phyloP scores from a whole-genome alignment of 2,329 filamentous ascomycete species.

The Onygenales sp. region DNA sequence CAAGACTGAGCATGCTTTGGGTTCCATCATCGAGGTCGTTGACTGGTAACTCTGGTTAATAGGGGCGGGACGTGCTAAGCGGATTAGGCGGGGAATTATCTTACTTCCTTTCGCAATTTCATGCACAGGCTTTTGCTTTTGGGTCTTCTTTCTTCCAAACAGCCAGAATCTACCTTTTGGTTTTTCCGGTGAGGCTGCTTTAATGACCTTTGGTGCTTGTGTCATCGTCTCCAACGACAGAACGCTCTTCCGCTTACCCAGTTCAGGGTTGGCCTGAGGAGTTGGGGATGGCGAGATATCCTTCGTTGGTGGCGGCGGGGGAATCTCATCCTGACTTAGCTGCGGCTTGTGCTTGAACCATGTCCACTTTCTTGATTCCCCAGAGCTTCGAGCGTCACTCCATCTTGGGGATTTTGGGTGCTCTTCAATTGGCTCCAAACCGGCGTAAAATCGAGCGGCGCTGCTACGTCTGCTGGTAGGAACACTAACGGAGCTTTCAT shows the following conservation, averaged over 20 bases:
- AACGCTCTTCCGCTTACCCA: neutral
- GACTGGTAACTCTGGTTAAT: conserved; percentile 6
- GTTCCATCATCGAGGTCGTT: conserved; percentile 13
- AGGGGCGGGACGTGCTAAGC: neutral
- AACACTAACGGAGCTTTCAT: neutral
- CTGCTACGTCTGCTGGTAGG: conserved; percentile 3
- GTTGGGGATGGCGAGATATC: conserved; percentile 15
- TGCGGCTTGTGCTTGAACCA: conserved; percentile 34
- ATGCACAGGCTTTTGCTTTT: conserved; percentile 21
- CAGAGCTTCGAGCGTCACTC: conserved; percentile 12
- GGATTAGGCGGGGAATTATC: conserved; percentile 9
- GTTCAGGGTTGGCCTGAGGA: conserved; percentile 3
- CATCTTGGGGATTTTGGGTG: conserved; percentile 25
- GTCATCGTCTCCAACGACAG: neutral
- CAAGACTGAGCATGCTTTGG: conserved; percentile 10
- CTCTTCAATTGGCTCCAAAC: conserved; percentile 37
- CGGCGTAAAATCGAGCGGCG: conserved; percentile 16
- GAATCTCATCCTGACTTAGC: conserved; percentile 15
- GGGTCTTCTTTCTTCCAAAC: conserved; percentile 41
- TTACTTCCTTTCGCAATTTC: conserved; percentile 30
- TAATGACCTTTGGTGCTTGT: neutral
- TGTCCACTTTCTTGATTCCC: conserved; percentile 35
- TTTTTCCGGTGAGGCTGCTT: conserved; percentile 1
- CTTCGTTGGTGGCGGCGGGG: conserved; percentile 13
- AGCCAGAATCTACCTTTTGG: conserved; percentile 35